Evolutionary conservation across 1,139 yeast genomes (phyloP), one percentile per base, ranked within the genome.

Genomic region (Taphrina communis): DNA sequence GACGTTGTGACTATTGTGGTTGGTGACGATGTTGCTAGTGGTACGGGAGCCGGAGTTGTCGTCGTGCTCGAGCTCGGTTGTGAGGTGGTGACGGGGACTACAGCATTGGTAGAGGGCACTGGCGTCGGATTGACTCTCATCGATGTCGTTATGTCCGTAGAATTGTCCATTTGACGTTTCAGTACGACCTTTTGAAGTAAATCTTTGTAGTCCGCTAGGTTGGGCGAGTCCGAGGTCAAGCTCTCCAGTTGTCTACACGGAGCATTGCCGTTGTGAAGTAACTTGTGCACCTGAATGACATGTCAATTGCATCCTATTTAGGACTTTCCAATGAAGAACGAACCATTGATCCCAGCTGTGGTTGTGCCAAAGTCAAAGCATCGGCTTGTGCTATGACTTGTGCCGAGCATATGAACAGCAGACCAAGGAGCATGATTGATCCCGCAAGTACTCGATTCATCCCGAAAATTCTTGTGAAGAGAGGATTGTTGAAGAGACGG

Each of bases 91-190:
- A 19, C 25, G 9, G 58, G 41, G n/a, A 35, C 14, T 5, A 38
- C 42, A 35, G 25, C 25, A 14, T 31, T 36, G 7, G n/a, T 53
- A 17, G 42, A 11, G 21, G 21, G 21, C 21, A 21, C 8, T 2
- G 25, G 14, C 41, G 50, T 1, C 8, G 25, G 14, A 12, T 6
- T 38, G 14, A 21, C 44, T n/a, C n/a, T n/a, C 9, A 31, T 6
- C 8, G 41, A 19, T 25, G 62, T 44, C 9, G 52, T 58, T 31
- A 53, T 14, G 17, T n/a, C 35, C n/a, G 62, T 44, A 17, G 62
- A 25, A 58, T 58, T 58, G 25, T 46, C 62, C 42, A 42, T 9
- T 25, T 53, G 58, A n/a, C 62, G 38, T 39, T 58, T 58, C 31
- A 35, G 6, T 9, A 58, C 21, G 11, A 25, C 62, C 35, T 6